Evolutionary conservation across 352 stramenopile genomes (phyloP), one percentile per base, ranked within the genome.

Genomic region (Phytophthora megakarya): DNA sequence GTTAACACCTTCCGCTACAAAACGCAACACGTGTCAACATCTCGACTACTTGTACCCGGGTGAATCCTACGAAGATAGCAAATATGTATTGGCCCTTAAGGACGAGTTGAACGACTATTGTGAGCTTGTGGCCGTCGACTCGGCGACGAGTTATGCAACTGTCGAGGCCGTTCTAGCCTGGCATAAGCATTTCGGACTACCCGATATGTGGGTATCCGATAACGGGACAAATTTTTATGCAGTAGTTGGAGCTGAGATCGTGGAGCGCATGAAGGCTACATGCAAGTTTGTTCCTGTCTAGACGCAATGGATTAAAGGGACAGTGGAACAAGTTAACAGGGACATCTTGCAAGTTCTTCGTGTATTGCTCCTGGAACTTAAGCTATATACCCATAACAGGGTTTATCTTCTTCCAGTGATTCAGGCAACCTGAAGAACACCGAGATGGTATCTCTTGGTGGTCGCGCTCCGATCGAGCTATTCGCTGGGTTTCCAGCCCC

Each of bases 331-430:
- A 13, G 21, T 51, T 9, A 64, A 55, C 23, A 16, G 45, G 3
- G 43, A 55, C 26, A 64, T 56, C 9, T 15, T 64, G 8, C 55
- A 64, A 50, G 55, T 64, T 3, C 7, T 56, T 18, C 3, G 23
- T 7, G 35, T 55, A 0, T 32, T 64, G 21, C 35, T 50, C 9
- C 37, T 56, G 3, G 55, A 56, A 42, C 42, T 2, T 22, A 22
- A 44, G 28, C 39, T 65, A 0, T 49, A 61, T 16, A 52, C 44
- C 18, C 60, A 19, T 8, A 61, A 67, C 26, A 52, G 60, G 60
- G 18, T 46, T 3, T 33, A 67, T 15, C 50, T 67, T 3, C 28
- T 62, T 2, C 60, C 60, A 22, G 0, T 65, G 1, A 22, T 65
- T 1, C 47, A 65, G 15, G 39, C 46, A 65, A 56, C 19, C 18